Conservation (phyloP, 345 rosid genomes). For the Eucalyptus decipiens region DNA sequence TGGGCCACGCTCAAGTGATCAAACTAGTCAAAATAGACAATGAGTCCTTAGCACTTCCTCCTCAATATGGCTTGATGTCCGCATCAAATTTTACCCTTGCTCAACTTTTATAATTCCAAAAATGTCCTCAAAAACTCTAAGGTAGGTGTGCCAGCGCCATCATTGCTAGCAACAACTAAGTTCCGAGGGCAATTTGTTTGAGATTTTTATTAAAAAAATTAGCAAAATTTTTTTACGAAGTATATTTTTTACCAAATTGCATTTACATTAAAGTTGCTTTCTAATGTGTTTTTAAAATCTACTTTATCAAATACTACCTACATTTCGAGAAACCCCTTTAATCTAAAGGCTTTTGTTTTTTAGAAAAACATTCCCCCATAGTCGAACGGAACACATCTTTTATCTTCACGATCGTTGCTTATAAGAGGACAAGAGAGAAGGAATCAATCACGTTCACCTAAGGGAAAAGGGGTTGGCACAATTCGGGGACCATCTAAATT, state of each 20-base stretch:
- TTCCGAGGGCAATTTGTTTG: neutral
- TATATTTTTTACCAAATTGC: too few relatives aligned
- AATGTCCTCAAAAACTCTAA: neutral
- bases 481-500: neutral
- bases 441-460: neutral
- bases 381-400: too few relatives aligned
- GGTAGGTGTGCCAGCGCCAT: fast-evolving
- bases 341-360: neutral
- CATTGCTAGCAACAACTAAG: neutral
- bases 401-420: neutral
- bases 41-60: fast-evolving
- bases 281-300: too few relatives aligned
- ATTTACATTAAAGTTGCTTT: neutral
- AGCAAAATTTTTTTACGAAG: too few relatives aligned
- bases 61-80: too few relatives aligned
- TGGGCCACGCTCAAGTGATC: too few relatives aligned
- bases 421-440: neutral
- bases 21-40: too few relatives aligned
- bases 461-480: neutral
- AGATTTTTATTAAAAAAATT: too few relatives aligned
- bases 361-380: neutral
- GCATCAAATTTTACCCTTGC: too few relatives aligned
- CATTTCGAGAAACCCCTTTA: neutral
- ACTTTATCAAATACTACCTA: neutral
- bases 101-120: neutral